Evolutionary conservation across 441 rosid species (phyloP), one percentile per base, ranked within the genome.

Genomic region (Euphorbia celastroides): DNA sequence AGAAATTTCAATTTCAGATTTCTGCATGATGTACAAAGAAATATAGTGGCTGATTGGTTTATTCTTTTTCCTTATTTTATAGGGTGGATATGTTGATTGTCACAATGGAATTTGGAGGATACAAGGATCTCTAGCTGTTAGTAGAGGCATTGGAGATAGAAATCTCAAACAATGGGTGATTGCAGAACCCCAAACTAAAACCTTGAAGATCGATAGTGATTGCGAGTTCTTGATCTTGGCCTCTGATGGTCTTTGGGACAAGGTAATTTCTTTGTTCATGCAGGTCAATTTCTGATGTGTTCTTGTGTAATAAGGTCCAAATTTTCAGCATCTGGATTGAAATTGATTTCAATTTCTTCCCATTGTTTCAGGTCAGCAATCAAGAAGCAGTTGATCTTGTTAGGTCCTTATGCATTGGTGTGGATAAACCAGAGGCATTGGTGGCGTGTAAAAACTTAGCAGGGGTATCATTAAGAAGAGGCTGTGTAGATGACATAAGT

Each of bases 181-280:
- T 26, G 83, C 99, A 0, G 97, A 91, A 75, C 99, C 97, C 0
- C 96, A 92, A 73, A 92, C 94, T 0, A 83, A 66, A 73, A 44
- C 76, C 34, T 57, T 86, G 36, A 67, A 16, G 72, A 81, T 92
- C 41, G 62, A 74, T 51, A 81, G 88, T 0, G 88, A 81, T 20
- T 63, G 72, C 5, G 97, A 94, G 76, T 88, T 94, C 84, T 77
- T 94, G 79, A 88, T 94, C 74, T 74, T 94, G 66, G 97, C 96
- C 8, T 94, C 97, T 5, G 99, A 91, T 64, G 99, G 97, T 22
- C 76, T 94, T 23, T 94, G 99, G 99, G 93, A 91, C 41, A 94
- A 83, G 90, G 99, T 93, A 80, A 2, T 3, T 36, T 56, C n/a
- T 13, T 51, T 19, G 56, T 51, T 51, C 54, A 51, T 19, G 10